phyloP scores from a whole-genome alignment of 805 yeast genomes.

The Priceomyces medius region DNA sequence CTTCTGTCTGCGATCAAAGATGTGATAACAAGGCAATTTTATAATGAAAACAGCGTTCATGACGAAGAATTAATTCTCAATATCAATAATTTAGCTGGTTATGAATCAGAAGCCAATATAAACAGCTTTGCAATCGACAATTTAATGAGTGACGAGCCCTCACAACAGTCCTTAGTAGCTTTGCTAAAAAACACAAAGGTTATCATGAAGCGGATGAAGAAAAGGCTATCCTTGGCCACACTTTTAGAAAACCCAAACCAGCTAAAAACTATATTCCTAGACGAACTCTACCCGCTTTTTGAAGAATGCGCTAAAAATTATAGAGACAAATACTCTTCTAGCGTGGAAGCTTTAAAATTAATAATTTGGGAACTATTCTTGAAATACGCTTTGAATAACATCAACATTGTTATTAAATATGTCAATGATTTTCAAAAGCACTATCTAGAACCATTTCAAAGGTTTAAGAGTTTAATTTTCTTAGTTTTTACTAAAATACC shows the following conservation, averaged over 20 bases:
- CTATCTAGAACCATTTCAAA: conserved; percentile 11
- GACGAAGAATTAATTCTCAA: conserved; percentile 1
- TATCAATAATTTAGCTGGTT: conserved; percentile 5
- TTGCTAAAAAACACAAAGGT: neutral
- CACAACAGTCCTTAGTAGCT: neutral
- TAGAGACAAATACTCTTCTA: conserved; percentile 1
- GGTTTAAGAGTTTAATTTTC: conserved; percentile 7
- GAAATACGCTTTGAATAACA: conserved; percentile 9
- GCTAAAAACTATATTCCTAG: conserved; percentile 2
- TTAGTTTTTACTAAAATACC: conserved; percentile 16
- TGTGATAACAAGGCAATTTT: conserved; percentile 9
- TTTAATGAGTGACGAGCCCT: neutral
- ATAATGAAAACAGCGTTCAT: neutral
- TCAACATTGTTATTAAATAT: conserved; percentile 5
- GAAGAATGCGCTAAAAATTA: neutral
- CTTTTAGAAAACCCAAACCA: conserved; percentile 5
- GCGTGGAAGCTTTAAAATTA: conserved; percentile 6
- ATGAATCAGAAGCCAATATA: conserved; percentile 6
- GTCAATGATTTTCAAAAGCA: conserved; percentile 2
- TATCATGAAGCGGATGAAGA: neutral
- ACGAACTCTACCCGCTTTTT: conserved; percentile 7
- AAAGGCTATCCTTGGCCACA: conserved; percentile 1
- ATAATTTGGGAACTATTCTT: conserved; percentile 16
- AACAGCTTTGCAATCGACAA: neutral
- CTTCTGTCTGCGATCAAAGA: conserved; percentile 11